Percentiles rank a stretch among this genome's conserved stretches.
These are phyloP conservation scores for Candida qinlingensis DNA, from an alignment of 805 yeast species.

Conservation along the genomic window DNA sequence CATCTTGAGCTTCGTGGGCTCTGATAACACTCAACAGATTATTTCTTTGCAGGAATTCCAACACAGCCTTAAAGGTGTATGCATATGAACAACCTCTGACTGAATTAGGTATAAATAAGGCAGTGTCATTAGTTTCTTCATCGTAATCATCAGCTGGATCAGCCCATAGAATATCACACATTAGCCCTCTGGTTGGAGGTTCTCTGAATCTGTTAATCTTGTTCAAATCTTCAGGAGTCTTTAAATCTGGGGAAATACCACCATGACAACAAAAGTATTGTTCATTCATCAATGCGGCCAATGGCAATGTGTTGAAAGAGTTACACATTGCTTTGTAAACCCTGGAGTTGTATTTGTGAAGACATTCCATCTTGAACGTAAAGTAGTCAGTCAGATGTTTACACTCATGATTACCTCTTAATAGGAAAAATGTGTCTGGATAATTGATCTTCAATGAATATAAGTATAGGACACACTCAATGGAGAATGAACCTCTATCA, in stretches of 20 bases:
- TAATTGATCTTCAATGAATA: slow-evolving; percentile 75
- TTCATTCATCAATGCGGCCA: slow-evolving; percentile 89
- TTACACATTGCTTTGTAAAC: slow-evolving; percentile 70
- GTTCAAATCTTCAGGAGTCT: slow-evolving; percentile 61
- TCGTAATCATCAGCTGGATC: slow-evolving; percentile 93
- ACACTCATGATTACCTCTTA: slow-evolving; percentile 95
- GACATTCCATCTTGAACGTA: slow-evolving; percentile 87
- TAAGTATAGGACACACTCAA: slow-evolving; percentile 72
- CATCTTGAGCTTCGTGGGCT: slow-evolving; percentile 98
- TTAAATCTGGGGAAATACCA: slow-evolving; percentile 84
- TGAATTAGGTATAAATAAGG: slow-evolving; percentile 54
- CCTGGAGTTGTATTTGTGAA: slow-evolving; percentile 64
- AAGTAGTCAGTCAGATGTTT: slow-evolving; percentile 89
- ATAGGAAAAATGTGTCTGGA: slow-evolving; percentile 69
- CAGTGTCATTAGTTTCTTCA: slow-evolving; percentile 44
- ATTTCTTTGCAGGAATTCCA: slow-evolving; percentile 72
- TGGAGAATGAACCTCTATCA: slow-evolving; percentile 87
- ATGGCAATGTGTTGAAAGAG: slow-evolving; percentile 82
- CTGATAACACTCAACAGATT: slow-evolving; percentile 80
- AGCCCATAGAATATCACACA: slow-evolving; percentile 95
- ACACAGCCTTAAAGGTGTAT: slow-evolving; percentile 70
- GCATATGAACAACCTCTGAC: slow-evolving; percentile 92
- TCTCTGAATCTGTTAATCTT: slow-evolving; percentile 76
- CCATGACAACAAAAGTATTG: slow-evolving; percentile 97
- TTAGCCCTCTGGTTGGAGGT: slow-evolving; percentile 88